Evolutionary conservation across 139 green algal genomes (phyloP).

Genomic region (Eudorina sp.): DNA sequence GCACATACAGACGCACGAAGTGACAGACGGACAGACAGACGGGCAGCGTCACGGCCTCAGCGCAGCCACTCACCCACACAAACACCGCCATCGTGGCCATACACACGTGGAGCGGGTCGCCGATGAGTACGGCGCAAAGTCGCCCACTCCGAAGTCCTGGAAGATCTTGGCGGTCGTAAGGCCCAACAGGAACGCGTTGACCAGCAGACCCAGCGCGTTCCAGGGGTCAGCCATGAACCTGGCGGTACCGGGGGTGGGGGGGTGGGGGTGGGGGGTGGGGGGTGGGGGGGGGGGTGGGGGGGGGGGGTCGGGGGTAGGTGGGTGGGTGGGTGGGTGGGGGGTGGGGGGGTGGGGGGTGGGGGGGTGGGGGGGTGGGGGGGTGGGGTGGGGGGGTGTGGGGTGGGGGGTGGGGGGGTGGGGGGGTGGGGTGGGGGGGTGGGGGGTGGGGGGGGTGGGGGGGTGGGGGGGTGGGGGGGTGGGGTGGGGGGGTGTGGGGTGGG

Average conservation of each 20-base stretch:
- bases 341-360: too few species aligned
- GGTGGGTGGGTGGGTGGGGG: too few species aligned
- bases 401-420: too few species aligned
- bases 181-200: slow-evolving; percentile 25
- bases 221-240: slow-evolving; percentile 45
- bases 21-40: background rate
- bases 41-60: background rate
- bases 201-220: slow-evolving; percentile 39
- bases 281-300: too few species aligned
- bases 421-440: too few species aligned
- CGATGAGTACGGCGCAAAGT: background rate
- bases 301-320: too few species aligned
- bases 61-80: slow-evolving; percentile 45
- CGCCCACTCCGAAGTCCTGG: background rate
- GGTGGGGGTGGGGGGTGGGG: too few species aligned
- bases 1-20: background rate
- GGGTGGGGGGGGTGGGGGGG: too few species aligned
- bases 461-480: too few species aligned
- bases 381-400: too few species aligned
- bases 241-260: background rate
- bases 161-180: slow-evolving; percentile 11
- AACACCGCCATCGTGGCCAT: slow-evolving; percentile 28
- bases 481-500: too few species aligned
- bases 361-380: too few species aligned
- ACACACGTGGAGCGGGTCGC: slow-evolving; percentile 33